Evolutionary conservation across 495 filamentous ascomycete genomes (phyloP), one percentile per base, ranked within the genome.

Genomic region (Tetracladium marchalianum): DNA sequence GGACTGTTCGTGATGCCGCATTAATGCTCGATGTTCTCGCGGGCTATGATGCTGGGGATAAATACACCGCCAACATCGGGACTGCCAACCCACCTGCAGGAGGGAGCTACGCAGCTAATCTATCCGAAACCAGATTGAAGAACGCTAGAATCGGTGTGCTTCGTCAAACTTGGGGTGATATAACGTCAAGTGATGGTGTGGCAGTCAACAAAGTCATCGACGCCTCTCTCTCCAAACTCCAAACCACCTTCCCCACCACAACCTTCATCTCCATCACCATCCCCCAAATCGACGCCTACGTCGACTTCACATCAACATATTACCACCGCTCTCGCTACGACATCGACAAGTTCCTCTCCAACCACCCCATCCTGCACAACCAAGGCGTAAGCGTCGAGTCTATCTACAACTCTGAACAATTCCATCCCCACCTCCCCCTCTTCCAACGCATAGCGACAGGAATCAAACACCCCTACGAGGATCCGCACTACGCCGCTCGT

Each of bases 1-100:
- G 55, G 43, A 66, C 58, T 0, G 64, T 67, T 17, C 59, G 57
- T 32, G 63, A 67, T 47, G 60, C 56, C 35, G 64, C 64, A 6
- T 49, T 56, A 11, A 59, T 66, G 50, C 46, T 67, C 8, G 44
- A 57, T 11, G 55, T 53, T n/a, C 56, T 67, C 35, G 57, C 57
- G 5, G 64, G 64, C 1, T 55, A 60, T 35, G 64, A 67, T 49
- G 45, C 42, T 22, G 61, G 35, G 31, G 61, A 57, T 42, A 44
- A 51, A 12, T 62, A 55, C 35, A 61, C 56, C 9, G 55, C 58
- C 8, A 39, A 55, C 18, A 50, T 50, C 10, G 54, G 52, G 10
- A 52, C 53, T 47, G 35, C 55, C n/a, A 52, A 46, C 8, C 46
- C 50, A 2, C 57, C 57, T 3, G 49, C 31, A 11, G 57, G 58